Conservation (phyloP, 2,329 filamentous ascomycete genomes). For the Zelopaecilomyces penicillatus region DNA sequence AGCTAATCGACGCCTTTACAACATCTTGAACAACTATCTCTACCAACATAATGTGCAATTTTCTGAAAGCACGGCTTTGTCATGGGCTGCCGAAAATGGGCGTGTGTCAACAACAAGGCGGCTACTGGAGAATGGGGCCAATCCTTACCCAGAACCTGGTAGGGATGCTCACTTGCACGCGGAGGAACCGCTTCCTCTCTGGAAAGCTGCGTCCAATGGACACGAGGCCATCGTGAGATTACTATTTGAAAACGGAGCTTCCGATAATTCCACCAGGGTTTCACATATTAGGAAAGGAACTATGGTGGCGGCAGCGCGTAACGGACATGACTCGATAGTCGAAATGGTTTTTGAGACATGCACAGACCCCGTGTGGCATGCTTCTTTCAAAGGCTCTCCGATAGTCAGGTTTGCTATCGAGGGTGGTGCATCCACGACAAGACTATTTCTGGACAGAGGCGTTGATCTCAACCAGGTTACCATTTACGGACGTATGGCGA, state of each 20-base stretch:
- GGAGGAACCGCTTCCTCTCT: too few species aligned
- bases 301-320: too few species aligned
- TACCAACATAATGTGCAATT: constrained; percentile 1
- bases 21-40: background rate
- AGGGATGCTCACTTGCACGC: background rate
- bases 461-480: background rate
- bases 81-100: background rate
- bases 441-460: constrained; percentile 3
- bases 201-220: too few species aligned
- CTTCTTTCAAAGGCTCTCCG: background rate
- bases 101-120: background rate
- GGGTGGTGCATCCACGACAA: background rate
- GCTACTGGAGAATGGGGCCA: constrained; percentile 1
- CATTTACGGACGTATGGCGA: background rate
- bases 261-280: too few species aligned
- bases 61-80: background rate
- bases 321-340: too few species aligned
- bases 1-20: background rate
- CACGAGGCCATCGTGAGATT: too few species aligned
- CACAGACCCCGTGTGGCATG: too few species aligned
- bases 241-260: too few species aligned
- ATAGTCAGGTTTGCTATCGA: constrained; percentile 3
- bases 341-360: too few species aligned
- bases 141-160: background rate
- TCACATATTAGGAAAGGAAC: too few species aligned